Percentiles rank a stretch among this genome's conserved stretches.
phyloP scores from a whole-genome alignment of 352 stramenopile genomes.

The Phytophthora ohioensis region DNA sequence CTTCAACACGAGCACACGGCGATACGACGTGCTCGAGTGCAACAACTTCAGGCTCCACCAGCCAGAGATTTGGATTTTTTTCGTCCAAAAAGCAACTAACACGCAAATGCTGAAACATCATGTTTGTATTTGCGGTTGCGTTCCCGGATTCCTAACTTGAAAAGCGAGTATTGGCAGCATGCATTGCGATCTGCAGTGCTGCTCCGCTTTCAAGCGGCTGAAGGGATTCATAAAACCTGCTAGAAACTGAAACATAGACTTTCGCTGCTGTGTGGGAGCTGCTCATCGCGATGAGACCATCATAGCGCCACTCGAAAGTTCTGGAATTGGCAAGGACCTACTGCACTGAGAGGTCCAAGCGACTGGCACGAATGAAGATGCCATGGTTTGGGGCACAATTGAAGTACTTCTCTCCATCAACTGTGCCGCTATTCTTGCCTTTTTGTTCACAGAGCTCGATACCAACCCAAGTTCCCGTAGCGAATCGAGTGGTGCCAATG shows the following conservation, averaged over 20 bases:
- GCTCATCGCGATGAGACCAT: constrained; percentile 35
- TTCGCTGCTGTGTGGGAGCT: constrained; percentile 17
- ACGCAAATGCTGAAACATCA: constrained; percentile 5
- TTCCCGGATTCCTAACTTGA: constrained; percentile 11
- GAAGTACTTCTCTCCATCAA: constrained; percentile 75
- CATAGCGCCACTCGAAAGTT: constrained; percentile 32
- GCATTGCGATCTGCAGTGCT: constrained; percentile 35
- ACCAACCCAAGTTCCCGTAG: constrained; percentile 71
- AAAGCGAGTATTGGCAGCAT: constrained; percentile 13
- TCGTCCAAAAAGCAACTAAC: constrained; percentile 26
- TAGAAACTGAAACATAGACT: constrained; percentile 23
- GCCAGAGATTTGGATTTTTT: constrained; percentile 53
- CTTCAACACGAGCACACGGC: constrained; percentile 59
- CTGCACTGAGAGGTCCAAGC: constrained; percentile 52
- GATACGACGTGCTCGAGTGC: constrained; percentile 53
- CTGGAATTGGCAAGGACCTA: constrained; percentile 7
- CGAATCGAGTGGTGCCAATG: constrained; percentile 73
- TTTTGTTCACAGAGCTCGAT: constrained; percentile 72
- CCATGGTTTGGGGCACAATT: constrained; percentile 59
- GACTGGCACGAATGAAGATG: constrained; percentile 77
- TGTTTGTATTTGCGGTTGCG: constrained; percentile 24
- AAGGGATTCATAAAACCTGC: constrained; percentile 30
- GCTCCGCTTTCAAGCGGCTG: background rate
- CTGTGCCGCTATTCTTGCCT: constrained; percentile 72
- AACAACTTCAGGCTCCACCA: constrained; percentile 51